These are phyloP conservation scores for Fraxinus angustifolia DNA, from an alignment of 305 asterid species.

Conservation along the genomic window DNA sequence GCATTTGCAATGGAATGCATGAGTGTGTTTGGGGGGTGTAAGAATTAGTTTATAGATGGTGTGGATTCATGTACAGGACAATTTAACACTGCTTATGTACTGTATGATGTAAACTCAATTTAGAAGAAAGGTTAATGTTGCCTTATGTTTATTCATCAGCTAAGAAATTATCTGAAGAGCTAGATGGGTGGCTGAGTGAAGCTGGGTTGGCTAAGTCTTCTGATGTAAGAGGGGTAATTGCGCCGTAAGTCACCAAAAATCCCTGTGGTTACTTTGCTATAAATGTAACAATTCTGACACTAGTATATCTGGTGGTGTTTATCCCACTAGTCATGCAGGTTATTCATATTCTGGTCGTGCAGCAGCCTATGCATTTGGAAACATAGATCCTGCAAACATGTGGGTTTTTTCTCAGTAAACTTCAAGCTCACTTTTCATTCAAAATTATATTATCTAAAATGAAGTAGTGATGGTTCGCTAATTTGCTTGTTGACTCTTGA, in stretches of 20 bases:
- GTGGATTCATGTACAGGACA: not conserved
- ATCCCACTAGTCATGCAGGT: slow-evolving; percentile 88
- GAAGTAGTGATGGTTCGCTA: not conserved
- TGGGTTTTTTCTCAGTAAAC: slow-evolving; percentile 22
- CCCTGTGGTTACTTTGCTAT: slow-evolving; percentile 1
- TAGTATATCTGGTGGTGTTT: slow-evolving; percentile 22
- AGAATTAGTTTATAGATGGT: not conserved
- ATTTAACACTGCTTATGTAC: not conserved
- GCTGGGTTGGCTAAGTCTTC: slow-evolving; percentile 64
- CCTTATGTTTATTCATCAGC: slow-evolving; percentile 41
- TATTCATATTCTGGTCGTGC: slow-evolving; percentile 97
- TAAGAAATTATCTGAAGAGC: slow-evolving; percentile 60
- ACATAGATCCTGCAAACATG: slow-evolving; percentile 82
- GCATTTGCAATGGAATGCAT: not conserved
- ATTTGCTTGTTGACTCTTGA: not conserved
- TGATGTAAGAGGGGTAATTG: slow-evolving; percentile 93
- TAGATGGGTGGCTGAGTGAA: slow-evolving; percentile 79
- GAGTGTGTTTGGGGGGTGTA: not conserved
- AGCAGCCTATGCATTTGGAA: slow-evolving; percentile 96
- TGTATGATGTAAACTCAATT: not conserved
- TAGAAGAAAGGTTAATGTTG: slow-evolving; percentile 13
- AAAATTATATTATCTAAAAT: not conserved
- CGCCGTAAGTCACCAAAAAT: slow-evolving; percentile 67
- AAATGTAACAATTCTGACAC: slow-evolving; percentile 16
- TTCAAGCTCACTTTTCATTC: not conserved